Evolutionary conservation across 768 basidiomycete species (phyloP).

Genomic region (Russula sp.): DNA sequence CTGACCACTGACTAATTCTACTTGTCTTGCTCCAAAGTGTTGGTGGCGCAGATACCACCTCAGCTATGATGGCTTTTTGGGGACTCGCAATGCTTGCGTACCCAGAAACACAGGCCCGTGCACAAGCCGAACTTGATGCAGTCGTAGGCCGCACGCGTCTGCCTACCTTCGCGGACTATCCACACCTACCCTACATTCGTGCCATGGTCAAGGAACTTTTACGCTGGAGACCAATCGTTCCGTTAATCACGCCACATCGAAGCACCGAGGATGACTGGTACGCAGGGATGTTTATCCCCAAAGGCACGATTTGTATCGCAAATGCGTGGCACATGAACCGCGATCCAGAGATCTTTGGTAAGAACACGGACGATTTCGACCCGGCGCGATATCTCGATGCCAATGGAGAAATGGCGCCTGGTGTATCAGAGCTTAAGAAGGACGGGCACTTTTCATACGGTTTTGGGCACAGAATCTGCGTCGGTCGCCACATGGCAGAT

Average conservation of each 20-base stretch:
- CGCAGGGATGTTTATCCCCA: not conserved
- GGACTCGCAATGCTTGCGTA: not conserved
- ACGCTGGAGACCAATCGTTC: not conserved
- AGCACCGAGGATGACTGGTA: not conserved
- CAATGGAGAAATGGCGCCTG: not conserved
- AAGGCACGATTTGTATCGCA: not conserved
- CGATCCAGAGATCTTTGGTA: constrained; percentile 1
- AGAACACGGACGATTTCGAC: not conserved
- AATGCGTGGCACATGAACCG: constrained; percentile 7
- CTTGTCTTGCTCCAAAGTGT: not conserved
- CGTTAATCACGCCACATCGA: not conserved
- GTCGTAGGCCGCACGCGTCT: not conserved
- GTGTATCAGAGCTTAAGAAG: not conserved
- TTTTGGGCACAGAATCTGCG: not conserved
- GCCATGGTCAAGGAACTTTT: constrained; percentile 4
- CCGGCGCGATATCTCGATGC: constrained; percentile 1
- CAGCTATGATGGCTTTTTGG: constrained; percentile 1
- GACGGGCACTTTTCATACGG: constrained; percentile 3
- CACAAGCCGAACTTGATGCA: constrained; percentile 2
- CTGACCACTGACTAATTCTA: not conserved
- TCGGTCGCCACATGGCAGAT: not conserved
- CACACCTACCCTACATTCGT: constrained; percentile 2
- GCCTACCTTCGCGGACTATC: not conserved
- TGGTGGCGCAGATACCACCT: not conserved
- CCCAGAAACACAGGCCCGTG: not conserved